Evolutionary conservation across 2,329 filamentous ascomycete genomes (phyloP), one percentile per base, ranked within the genome.

Genomic region (Penicillium sp.): DNA sequence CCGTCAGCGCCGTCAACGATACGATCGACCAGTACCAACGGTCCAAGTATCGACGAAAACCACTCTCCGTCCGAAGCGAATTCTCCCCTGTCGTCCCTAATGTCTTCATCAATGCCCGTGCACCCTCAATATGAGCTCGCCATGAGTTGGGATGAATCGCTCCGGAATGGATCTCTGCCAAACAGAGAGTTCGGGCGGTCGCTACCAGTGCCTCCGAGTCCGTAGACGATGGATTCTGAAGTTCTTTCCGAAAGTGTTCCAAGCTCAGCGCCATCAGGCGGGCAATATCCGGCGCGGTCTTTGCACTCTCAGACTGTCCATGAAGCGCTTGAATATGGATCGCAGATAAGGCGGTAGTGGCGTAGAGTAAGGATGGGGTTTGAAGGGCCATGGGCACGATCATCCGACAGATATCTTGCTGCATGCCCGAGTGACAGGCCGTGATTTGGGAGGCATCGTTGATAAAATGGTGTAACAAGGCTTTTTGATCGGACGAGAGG

Each of bases 361-460:
- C 77, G 60, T 78, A 76, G 24, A 79, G 69, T 51, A 79, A 67
- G 1, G 77, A 77, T 2, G 75, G 77, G 10, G 72, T 78, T 53
- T 78, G 74, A 1, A 78, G 66, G 22, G 75, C 77, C 76, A 79
- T 78, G 2, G 77, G 77, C n/a, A 79, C 67, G 14, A 79, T 70
- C 71, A 78, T 73, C 19, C 71, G 69, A 62, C 77, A 79, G 50
- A 79, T 76, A 53, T 78, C 74, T 41, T 69, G 69, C 47, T 77
- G 77, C 71, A 78, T 76, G 40, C 73, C 70, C 1, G 70, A 67
- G 58, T 78, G 75, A 31, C 75, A 77, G 7, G 76, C 74, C 1
- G 76, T 78, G 40, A 78, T 74, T 54, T 73, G 71, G 3, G 76
- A 78, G 11, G 76, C 76, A 69, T 78, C 74, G 27, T 70, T 71